Evolutionary conservation across 179 eudicot species (phyloP).

Genomic region (Pouteria campechiana): DNA sequence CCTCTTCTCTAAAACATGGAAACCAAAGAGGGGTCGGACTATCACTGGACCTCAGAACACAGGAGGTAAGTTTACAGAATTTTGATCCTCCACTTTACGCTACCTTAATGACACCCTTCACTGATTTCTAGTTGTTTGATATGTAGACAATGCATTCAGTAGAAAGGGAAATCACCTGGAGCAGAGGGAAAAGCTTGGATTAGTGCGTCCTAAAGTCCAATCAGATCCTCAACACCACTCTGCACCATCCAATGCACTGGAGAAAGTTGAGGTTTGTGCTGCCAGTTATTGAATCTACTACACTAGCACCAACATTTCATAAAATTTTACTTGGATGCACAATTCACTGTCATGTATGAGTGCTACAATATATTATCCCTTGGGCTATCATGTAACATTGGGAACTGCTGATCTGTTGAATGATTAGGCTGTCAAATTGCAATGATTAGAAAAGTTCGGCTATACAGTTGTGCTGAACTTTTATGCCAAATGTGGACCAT

Average conservation of each 20-base stretch:
- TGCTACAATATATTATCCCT: no score
- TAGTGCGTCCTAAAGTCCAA: conserved; percentile 25
- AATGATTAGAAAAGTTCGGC: no score
- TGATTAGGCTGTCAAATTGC: no score
- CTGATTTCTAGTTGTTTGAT: background rate
- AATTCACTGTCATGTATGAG: no score
- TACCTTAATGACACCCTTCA: no score
- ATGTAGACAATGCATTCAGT: conserved; percentile 22
- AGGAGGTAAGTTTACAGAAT: conserved; percentile 44
- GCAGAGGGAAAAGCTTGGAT: conserved; percentile 62
- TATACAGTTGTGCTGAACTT: no score
- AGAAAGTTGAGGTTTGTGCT: conserved; percentile 65
- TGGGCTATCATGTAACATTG: no score
- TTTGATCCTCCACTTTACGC: no score
- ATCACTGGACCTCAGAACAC: conserved; percentile 57
- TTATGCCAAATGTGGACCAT: no score
- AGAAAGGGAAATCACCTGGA: conserved; percentile 35
- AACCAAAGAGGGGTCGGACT: conserved; percentile 61
- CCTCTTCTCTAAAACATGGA: conserved; percentile 93
- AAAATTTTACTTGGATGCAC: no score
- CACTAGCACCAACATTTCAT: no score
- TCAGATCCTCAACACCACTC: conserved; percentile 47
- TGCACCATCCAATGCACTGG: conserved; percentile 59
- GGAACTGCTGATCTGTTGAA: no score
- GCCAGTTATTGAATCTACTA: background rate